A percentile compares a stretch with the other conserved stretches of the same genome.
phyloP scores from a whole-genome alignment of 495 filamentous ascomycete genomes.

The Neurospora cerealis region DNA sequence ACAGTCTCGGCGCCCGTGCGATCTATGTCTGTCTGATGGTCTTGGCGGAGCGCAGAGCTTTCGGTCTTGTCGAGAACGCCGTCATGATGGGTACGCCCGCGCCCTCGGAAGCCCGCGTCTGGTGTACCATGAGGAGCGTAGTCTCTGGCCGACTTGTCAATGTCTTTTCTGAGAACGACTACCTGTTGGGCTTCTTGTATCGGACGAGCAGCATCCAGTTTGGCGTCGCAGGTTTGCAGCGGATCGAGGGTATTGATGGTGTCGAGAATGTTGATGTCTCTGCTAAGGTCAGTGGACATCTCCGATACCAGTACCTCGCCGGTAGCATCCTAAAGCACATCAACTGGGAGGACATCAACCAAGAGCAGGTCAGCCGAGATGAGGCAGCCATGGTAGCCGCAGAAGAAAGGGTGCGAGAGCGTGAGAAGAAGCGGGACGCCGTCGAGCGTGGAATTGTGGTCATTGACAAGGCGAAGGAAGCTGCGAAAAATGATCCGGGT shows the following conservation, averaged over 20 bases:
- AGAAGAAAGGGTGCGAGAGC: slow-evolving; percentile 16
- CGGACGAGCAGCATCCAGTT: slow-evolving; percentile 43
- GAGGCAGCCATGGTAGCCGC: slow-evolving; percentile 19
- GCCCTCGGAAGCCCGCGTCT: slow-evolving; percentile 45
- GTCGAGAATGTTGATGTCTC: slow-evolving; percentile 51
- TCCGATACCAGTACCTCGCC: slow-evolving; percentile 43
- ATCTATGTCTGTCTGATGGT: slow-evolving; percentile 74
- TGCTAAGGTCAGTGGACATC: slow-evolving; percentile 42
- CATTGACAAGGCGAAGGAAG: slow-evolving; percentile 6
- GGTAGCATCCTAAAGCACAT: slow-evolving; percentile 44
- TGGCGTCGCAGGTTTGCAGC: slow-evolving; percentile 49
- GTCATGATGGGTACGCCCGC: slow-evolving; percentile 76
- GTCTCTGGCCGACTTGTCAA: slow-evolving; percentile 49
- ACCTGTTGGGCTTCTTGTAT: slow-evolving; percentile 50
- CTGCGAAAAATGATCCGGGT: slow-evolving; percentile 13
- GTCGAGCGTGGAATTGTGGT: slow-evolving; percentile 3
- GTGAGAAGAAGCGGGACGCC: slow-evolving; percentile 16
- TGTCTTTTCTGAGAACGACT: slow-evolving; percentile 50
- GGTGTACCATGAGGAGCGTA: slow-evolving; percentile 46
- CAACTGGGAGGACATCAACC: slow-evolving; percentile 46
- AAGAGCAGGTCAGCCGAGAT: slow-evolving; percentile 31
- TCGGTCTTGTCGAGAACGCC: slow-evolving; percentile 78
- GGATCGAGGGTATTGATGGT: slow-evolving; percentile 40
- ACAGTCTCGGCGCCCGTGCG: slow-evolving; percentile 80
- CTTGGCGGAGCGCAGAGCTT: slow-evolving; percentile 67